Evolutionary conservation across 2,329 filamentous ascomycete species (phyloP), one percentile per base, ranked within the genome.

Genomic region (Penicillium sp.): DNA sequence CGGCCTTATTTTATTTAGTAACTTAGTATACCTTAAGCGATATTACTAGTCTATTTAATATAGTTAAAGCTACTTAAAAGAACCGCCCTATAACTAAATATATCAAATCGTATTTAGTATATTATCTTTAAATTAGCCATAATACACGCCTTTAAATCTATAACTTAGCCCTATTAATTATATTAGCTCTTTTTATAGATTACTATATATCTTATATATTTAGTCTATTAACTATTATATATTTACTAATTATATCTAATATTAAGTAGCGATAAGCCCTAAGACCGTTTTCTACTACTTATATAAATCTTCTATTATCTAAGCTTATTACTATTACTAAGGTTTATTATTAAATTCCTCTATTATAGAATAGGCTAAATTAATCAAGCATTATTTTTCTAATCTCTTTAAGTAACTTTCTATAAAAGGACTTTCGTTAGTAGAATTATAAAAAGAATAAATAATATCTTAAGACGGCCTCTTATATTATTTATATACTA

Each of bases 181-280:
- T 50, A 9, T 65, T 56, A 1, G 58, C 61, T 1, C 37, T 67
- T 6, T 52, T 67, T 1, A 64, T 69, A 44, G 62, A 70, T 44
- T 47, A 67, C 33, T 70, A 70, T 62, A 21, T 64, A 21, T 61
- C 62, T 2, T 16, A 50, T 16, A 67, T 64, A 33, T 42, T 59
- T 53, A 14, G 57, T 63, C 9, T 47, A 57, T 59, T 23, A 3
- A 31, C 16, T 37, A 7, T 31, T 42, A 4, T 14, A 42, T 33
- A 13, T 35, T 11, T 21, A 49, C 58, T 29, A 10, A 3, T 29
- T 29, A 6, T 10, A n/a, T 55, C 14, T 50, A 25, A n/a, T 44
- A 23, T 49, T 23, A 27, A 33, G 5, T 35, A 58, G 54, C 16
- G 0, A 47, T 27, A 13, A 52, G 53, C 3, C 55, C 53, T 4